Conservation (phyloP, 2,329 filamentous ascomycete genomes). For the Xylaria arbuscula region DNA sequence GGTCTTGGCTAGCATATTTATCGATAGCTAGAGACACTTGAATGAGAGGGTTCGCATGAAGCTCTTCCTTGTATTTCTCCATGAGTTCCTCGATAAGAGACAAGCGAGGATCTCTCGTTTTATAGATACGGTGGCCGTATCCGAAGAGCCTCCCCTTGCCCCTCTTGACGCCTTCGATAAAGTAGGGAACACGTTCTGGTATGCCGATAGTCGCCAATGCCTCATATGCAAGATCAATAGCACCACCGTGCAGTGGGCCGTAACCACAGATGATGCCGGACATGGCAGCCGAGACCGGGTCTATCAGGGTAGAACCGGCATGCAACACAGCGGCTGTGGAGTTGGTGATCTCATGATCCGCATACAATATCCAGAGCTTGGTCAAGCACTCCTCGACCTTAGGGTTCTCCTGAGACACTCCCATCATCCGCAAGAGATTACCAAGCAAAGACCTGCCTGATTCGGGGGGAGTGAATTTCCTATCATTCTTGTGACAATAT, state of each 20-base stretch:
- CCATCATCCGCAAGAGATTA: constrained; percentile 61
- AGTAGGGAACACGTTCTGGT: constrained; percentile 52
- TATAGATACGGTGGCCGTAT: constrained; percentile 48
- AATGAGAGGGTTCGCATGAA: constrained; percentile 50
- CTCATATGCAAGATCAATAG: constrained; percentile 60
- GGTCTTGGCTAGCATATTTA: constrained; percentile 50
- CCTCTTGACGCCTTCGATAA: constrained; percentile 56
- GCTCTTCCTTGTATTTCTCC: constrained; percentile 41
- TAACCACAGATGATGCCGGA: constrained; percentile 55
- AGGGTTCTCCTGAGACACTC: constrained; percentile 50
- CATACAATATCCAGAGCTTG: constrained; percentile 57
- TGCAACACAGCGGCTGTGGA: constrained; percentile 60
- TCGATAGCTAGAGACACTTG: constrained; percentile 55
- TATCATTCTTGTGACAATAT: constrained; percentile 55
- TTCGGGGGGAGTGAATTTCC: constrained; percentile 50
- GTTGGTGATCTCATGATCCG: constrained; percentile 62
- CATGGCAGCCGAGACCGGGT: constrained; percentile 56
- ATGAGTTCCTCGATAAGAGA: constrained; percentile 45
- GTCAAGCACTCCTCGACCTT: constrained; percentile 48
- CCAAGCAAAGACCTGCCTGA: constrained; percentile 51
- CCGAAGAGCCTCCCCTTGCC: constrained; percentile 57
- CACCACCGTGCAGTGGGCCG: constrained; percentile 62
- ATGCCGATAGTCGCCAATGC: constrained; percentile 53
- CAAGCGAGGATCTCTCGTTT: constrained; percentile 45
- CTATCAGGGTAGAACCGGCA: constrained; percentile 59